These are phyloP conservation scores for Baudoinia panamericana DNA, from an alignment of 495 filamentous ascomycete genomes.

Conservation along the genomic window DNA sequence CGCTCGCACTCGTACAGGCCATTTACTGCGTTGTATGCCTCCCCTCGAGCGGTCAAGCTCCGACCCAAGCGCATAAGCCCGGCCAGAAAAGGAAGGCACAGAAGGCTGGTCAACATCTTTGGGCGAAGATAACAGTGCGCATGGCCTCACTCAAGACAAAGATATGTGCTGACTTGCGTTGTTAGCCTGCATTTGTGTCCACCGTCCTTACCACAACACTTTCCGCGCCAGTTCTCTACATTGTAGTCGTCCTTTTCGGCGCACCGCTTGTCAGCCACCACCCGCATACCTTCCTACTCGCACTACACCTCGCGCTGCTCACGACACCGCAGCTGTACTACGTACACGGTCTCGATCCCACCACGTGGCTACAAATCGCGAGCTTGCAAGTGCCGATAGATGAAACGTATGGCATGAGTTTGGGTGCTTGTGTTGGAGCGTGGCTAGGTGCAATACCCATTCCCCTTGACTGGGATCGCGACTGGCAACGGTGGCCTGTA, in stretches of 20 bases:
- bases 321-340: constrained; percentile 65
- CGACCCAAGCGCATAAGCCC: constrained; percentile 20
- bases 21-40: constrained; percentile 60
- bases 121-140: constrained; percentile 26
- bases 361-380: constrained; percentile 59
- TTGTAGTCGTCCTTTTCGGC: constrained; percentile 70
- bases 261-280: constrained; percentile 79
- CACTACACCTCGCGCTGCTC: constrained; percentile 68
- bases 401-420: constrained; percentile 53
- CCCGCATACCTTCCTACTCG: constrained; percentile 61
- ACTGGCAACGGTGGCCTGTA: constrained; percentile 96
- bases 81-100: constrained; percentile 24
- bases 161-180: too few species aligned
- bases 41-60: constrained; percentile 43
- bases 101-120: constrained; percentile 18
- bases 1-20: constrained; percentile 51
- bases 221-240: constrained; percentile 47
- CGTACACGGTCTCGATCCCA: constrained; percentile 61
- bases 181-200: constrained; percentile 49
- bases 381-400: constrained; percentile 45
- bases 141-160: too few species aligned
- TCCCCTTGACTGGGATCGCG: constrained; percentile 87
- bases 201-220: constrained; percentile 43
- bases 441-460: constrained; percentile 85
- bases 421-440: constrained; percentile 49